Evolutionary conservation across 1,284 basidiomycete species (phyloP), one percentile per base, ranked within the genome.

Genomic region (Malassezia equina): DNA sequence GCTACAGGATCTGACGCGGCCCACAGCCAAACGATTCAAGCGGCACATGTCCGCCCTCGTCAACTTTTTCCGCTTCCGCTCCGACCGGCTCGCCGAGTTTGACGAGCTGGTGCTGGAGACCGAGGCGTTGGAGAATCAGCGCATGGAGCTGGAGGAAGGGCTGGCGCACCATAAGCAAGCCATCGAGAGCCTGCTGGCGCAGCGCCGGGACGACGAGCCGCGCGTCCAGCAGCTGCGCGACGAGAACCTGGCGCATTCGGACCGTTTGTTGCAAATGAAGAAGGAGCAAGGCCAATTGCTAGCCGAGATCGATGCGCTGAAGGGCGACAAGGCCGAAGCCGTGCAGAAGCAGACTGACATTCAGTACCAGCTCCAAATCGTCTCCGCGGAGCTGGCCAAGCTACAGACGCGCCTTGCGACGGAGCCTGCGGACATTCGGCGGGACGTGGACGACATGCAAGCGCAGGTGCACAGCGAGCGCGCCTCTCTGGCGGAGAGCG

Each of bases 211-310:
- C 12, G 75, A 86, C 51, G 79, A 80, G 52, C 81, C 81, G 12
- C 85, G 88, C 66, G 75, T 85, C 8, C 81, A 83, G 51, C 77
- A 79, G 34, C 75, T 89, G 44, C 80, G 83, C 52, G 76, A 84
- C 57, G 84, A 86, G 69, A 89, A 86, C 62, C 84, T 88, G 8
- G 82, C 83, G 61, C 86, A 85, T 77, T 88, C 90, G 59, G 80
- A 90, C 39, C 83, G 83, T 63, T 80, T 91, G 24, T 43, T 67
- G 13, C 53, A 50, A 8, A 44, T 46, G 31, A 47, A 55, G 32
- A 63, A 64, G 46, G 59, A 65, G 54, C 67, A 65, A 31, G 58
- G 59, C 51, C 52, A 58, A 28, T 58, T 62, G 36, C 62, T 65
- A 40, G 58, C 60, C 23, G 61, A 65, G 52, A 53, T 62, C 25